Percentiles rank a stretch among this genome's conserved stretches.
These are phyloP conservation scores for Lablab purpureus DNA, from an alignment of 306 rosid genomes.

Conservation along the genomic window DNA sequence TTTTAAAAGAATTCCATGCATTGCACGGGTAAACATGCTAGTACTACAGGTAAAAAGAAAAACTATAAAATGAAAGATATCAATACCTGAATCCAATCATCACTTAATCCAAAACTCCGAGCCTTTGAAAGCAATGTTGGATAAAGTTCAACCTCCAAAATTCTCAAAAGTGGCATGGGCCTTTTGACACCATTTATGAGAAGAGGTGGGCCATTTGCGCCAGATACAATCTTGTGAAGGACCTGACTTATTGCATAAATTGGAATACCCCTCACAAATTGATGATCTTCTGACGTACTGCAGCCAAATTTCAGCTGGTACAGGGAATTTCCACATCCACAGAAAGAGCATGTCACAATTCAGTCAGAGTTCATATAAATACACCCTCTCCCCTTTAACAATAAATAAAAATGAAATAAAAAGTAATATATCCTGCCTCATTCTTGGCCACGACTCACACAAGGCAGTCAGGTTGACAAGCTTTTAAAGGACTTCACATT, in stretches of 20 bases:
- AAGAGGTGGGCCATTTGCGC: conserved; percentile 79
- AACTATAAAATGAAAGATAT: conserved; percentile 37
- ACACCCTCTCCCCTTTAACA: conserved; percentile 25
- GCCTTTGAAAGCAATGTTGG: conserved; percentile 97
- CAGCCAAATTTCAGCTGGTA: conserved; percentile 83
- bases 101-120: conserved; percentile 89
- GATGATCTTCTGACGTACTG: conserved; percentile 91
- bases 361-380: conserved; percentile 36
- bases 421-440: not conserved
- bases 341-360: conserved; percentile 29
- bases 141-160: conserved; percentile 94
- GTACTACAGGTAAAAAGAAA: conserved; percentile 21
- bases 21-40: too few relatives aligned
- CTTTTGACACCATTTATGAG: conserved; percentile 87
- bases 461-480: not conserved
- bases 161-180: conserved; percentile 90
- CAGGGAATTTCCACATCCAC: conserved; percentile 46
- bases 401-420: not conserved
- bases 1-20: too few relatives aligned
- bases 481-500: not conserved
- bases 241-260: conserved; percentile 87
- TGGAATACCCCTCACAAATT: conserved; percentile 94
- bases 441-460: conserved; percentile 3
- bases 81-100: conserved; percentile 87
- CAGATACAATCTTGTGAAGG: conserved; percentile 82